phyloP scores from a whole-genome alignment of 2,329 filamentous ascomycete genomes.

The Penicillium hordei region DNA sequence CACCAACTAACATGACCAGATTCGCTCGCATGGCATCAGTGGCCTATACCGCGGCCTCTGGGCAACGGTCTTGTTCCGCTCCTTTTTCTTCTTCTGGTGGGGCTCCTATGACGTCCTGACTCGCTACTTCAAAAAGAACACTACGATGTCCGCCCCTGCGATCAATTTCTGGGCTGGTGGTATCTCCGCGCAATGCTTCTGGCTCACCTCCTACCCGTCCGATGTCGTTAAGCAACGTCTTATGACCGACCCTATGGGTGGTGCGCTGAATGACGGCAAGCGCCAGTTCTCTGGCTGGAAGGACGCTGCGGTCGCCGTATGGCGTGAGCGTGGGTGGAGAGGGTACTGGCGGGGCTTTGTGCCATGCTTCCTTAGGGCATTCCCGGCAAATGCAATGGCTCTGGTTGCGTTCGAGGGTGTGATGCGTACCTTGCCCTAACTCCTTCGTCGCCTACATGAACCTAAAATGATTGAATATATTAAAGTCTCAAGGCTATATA shows the following conservation, averaged over 20 bases:
- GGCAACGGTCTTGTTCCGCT: constrained; percentile 83
- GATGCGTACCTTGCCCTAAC: constrained; percentile 61
- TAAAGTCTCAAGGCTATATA: background rate
- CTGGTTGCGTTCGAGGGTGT: constrained; percentile 90
- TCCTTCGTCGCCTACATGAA: constrained; percentile 4
- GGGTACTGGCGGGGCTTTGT: constrained; percentile 94
- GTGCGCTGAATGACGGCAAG: constrained; percentile 64
- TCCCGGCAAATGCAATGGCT: constrained; percentile 93
- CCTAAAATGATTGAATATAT: background rate
- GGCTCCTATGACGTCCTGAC: constrained; percentile 87
- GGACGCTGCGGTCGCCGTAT: constrained; percentile 75
- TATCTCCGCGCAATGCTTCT: constrained; percentile 89
- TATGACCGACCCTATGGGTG: constrained; percentile 90
- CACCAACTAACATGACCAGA: constrained; percentile 27
- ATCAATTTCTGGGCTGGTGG: constrained; percentile 98
- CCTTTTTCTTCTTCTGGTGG: constrained; percentile 99
- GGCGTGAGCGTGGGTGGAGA: constrained; percentile 69
- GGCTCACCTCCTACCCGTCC: constrained; percentile 86
- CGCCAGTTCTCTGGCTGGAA: constrained; percentile 73
- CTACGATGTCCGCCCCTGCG: constrained; percentile 69
- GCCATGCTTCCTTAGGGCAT: constrained; percentile 89
- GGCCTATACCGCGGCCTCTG: constrained; percentile 84
- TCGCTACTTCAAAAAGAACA: constrained; percentile 64
- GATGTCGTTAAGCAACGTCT: constrained; percentile 95
- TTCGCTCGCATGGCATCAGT: constrained; percentile 65